phyloP scores from a whole-genome alignment of 192 early-diverging fungal genomes.

The Rhizoclosmatium sp. region DNA sequence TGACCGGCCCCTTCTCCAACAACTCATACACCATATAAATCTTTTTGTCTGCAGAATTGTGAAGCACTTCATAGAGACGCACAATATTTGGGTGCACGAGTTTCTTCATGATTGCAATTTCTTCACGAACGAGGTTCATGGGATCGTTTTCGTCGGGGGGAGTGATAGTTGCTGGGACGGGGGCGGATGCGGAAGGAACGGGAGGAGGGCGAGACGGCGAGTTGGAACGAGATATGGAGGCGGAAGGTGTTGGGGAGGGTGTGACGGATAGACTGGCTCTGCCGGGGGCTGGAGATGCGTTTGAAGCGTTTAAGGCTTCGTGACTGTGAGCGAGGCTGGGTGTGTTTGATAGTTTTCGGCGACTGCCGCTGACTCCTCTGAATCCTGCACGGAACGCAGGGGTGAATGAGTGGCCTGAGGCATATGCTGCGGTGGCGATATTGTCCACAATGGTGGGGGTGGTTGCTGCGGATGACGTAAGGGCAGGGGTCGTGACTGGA shows the following conservation, averaged over 20 bases:
- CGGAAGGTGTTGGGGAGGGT: slow-evolving; percentile 1
- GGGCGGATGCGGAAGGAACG: slow-evolving; percentile 19
- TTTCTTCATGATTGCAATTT: slow-evolving; percentile 96
- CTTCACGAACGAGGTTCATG: slow-evolving; percentile 83
- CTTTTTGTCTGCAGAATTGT: slow-evolving; percentile 74
- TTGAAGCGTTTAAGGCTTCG: too few species aligned
- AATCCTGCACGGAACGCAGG: too few species aligned
- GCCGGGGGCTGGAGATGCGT: too few species aligned
- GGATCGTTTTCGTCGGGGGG: slow-evolving; percentile 57
- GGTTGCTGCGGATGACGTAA: too few species aligned
- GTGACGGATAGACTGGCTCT: too few species aligned
- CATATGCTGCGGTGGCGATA: too few species aligned
- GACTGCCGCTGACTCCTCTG: too few species aligned
- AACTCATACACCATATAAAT: slow-evolving; percentile 84
- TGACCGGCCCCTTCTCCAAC: slow-evolving; percentile 83
- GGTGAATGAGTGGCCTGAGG: too few species aligned
- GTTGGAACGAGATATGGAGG: not conserved
- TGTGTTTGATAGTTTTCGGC: too few species aligned
- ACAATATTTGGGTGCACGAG: slow-evolving; percentile 89
- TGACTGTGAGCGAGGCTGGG: too few species aligned
- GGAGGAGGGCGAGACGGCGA: not conserved
- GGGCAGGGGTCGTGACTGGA: too few species aligned
- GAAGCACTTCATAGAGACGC: slow-evolving; percentile 89
- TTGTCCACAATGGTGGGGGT: too few species aligned
- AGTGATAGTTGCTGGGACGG: not conserved